Base-by-base conservation (phyloP, 164 flowering plant species). In the Aristolochia fimbriata region DNA sequence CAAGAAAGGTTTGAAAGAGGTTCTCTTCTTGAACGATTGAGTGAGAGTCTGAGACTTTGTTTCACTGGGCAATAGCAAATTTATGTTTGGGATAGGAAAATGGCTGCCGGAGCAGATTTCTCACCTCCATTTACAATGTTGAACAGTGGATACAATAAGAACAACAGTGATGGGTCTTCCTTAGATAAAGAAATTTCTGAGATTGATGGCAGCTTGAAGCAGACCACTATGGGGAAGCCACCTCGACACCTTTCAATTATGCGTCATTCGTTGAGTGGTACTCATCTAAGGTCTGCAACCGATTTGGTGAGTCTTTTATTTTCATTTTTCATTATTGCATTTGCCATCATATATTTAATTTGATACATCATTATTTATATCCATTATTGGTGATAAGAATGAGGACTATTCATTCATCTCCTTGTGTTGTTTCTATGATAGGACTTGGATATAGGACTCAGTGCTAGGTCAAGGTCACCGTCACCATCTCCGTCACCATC, bases 211-310 rank as follows among this genome's bases (percentile, higher is more conserved):
- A 68, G 55, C 54, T 47, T 69, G 11, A 75, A 74, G 24, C 81
- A 78, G 31, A 16, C 56, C 19, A 71, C 20, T 15, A 49, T 60
- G 51, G 81, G 83, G 25, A 85, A 80, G 65, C 91, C 91, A 25
- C 88, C 88, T 0, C 64, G 82, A 55, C 68, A 80, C 59, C 27
- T 79, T 51, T 76, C 84, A 1, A 68, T 47, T 19, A 68, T 83
- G 60, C 71, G 88, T 30, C 86, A 85, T 60, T 76, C 81, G 30
- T 51, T 66, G 59, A 85, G 88, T 71, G 71, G 79, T 47, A 71
- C 76, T 7, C 69, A 64, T 61, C 68, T 85, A 72, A 64, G 64
- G 30, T 51, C 65, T 12, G 41, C 58, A 0, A 20, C 65, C 53
- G 83, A 74, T 27, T 55, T 47, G 75, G 84, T 81, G 54, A 69